Evolutionary conservation across 352 stramenopile species (phyloP).

Genomic region (Globisporangium canariense): DNA sequence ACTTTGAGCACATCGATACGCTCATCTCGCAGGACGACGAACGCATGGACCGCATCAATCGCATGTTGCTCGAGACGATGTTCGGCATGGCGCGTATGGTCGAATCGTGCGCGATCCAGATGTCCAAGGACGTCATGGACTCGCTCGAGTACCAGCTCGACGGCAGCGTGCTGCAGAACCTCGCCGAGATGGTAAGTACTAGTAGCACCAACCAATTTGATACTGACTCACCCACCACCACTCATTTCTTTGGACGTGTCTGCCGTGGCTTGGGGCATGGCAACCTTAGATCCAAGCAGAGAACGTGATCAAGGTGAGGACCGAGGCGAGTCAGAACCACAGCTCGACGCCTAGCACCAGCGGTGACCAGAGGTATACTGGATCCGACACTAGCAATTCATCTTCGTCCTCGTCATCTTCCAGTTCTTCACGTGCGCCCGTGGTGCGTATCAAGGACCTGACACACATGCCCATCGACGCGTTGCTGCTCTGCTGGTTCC

Average conservation of each 20-base stretch:
- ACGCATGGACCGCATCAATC: constrained; percentile 61
- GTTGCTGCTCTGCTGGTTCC: constrained; percentile 73
- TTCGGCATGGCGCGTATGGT: constrained; percentile 85
- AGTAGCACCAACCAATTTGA: not conserved
- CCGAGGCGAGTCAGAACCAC: constrained; percentile 16
- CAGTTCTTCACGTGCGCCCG: constrained; percentile 12
- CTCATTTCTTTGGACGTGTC: not conserved
- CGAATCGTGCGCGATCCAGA: constrained; percentile 79
- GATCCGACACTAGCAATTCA: not conserved
- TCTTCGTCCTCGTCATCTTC: not conserved
- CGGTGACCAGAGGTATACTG: not conserved
- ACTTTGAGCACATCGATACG: constrained; percentile 59
- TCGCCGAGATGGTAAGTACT: constrained; percentile 50
- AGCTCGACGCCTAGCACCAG: not conserved
- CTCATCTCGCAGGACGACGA: constrained; percentile 48
- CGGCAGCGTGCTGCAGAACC: constrained; percentile 50
- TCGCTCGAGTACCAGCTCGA: constrained; percentile 77
- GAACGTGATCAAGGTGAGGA: constrained; percentile 51
- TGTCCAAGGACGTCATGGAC: constrained; percentile 80
- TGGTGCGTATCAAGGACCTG: constrained; percentile 57
- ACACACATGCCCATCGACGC: constrained; percentile 71
- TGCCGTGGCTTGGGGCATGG: not conserved
- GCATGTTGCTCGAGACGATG: constrained; percentile 78
- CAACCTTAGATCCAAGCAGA: constrained; percentile 44
- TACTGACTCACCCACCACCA: too few species aligned